Evolutionary conservation across 495 filamentous ascomycete genomes (phyloP), one percentile per base, ranked within the genome.

Genomic region (Annulohypoxylon stygium): DNA sequence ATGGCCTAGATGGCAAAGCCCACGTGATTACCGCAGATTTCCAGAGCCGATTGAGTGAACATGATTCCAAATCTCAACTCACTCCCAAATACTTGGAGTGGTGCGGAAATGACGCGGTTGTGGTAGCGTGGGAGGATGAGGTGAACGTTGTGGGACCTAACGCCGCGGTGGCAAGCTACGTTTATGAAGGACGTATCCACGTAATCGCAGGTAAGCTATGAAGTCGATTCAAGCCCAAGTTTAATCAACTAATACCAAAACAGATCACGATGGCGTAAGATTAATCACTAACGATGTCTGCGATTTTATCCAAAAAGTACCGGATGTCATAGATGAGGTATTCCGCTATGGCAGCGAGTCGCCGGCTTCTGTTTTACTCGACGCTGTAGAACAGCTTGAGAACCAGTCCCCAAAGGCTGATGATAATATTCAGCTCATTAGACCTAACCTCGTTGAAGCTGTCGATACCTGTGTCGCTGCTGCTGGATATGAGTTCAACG

Each of bases 61-160:
- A 98, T 78, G 92, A 97, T 78, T 94, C 94, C 0, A 90, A 89
- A 65, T 93, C 92, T 25, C 93, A 90, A 73, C 95, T 92, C n/a
- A 84, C 90, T 1, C 97, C 96, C 1, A 93, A 93, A 75, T 91
- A 95, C 62, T 86, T 99, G 59, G 90, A 94, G 70, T 99, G 96
- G 96, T 98, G 96, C 80, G 95, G 96, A 14, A 97, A 97, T 67
- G 93, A 98, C 81, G 93, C 94, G 6, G 93, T 98, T 8, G 90
- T 97, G 51, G 88, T 98, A 67, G 94, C 93, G 12, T 99, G 96
- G 96, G 96, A 97, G 74, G 96, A 99, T 81, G 96, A 99, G 75
- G 90, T 98, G n/a, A 96, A 98, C 77, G 86, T 99, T 50, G 91
- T 98, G 63, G 95, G 94, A 1, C 94, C 93, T 0, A 91, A 90